Base-by-base conservation (phyloP, 257 asterid genomes). In the Scutellaria galericulata region DNA sequence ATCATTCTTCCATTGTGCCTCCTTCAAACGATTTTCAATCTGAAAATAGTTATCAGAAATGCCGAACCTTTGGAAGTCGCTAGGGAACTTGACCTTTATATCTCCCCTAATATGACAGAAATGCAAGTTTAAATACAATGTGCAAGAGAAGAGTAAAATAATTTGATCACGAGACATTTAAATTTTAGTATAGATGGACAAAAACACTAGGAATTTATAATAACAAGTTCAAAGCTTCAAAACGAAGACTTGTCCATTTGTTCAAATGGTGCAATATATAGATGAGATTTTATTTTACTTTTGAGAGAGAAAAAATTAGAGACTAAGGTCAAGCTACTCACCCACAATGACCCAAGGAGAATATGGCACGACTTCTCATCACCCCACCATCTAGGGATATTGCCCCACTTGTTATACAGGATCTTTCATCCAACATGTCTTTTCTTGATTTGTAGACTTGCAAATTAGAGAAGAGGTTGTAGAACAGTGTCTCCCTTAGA, bases 321-420 rank as follows among this genome's bases (percentile, higher is more conserved):
- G 42, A 65, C 10, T 40, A 78, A 51, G 58, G 67, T 41, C 15
- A 73, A 75, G 64, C 41, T 71, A 79, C 86, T 82, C 78, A 90
- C 98, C 80, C 47, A 46, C 65, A 75, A 72, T 77, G 68, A 56
- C 90, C 96, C 74, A 86, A 78, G 77, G 77, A 51, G 78, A 69
- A 82, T 37, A 80, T 39, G 55, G 89, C 90, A 22, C 77, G 50
- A 42, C 85, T 77, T 82, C 79, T 80, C 39, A 91, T 79, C 46
- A 89, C 64, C 69, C 98, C 98, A 77, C 98, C 98, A 57, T 93
- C 98, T 63, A 93, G 84, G 72, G 98, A 91, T 78, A 93, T 64
- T 68, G 98, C 97, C 71, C 96, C 97, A 68, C 74, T 68, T 47
- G 72, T 56, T 73, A 85, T 74, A 48, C 58, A 68, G 54, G 91